phyloP scores from a whole-genome alignment of 1,139 yeast genomes.

The Suhomyces choctaworum region DNA sequence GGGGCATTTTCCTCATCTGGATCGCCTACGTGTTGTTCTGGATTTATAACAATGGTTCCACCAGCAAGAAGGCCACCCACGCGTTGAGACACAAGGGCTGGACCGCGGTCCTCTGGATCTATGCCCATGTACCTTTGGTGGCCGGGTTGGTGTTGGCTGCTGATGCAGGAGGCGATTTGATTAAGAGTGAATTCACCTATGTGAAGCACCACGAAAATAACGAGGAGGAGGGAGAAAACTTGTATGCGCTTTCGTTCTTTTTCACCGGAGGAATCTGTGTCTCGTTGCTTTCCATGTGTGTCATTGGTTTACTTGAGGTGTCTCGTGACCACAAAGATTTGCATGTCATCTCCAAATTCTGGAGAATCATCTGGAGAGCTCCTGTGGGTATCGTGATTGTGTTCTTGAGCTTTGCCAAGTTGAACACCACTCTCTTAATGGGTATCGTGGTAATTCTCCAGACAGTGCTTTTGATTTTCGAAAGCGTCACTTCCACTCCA shows the following conservation, averaged over 20 bases:
- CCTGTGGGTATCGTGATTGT: constrained; percentile 42
- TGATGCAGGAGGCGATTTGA: constrained; percentile 60
- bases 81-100: constrained; percentile 52
- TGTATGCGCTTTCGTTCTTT: constrained; percentile 45
- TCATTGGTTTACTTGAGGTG: constrained; percentile 41
- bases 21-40: constrained; percentile 55
- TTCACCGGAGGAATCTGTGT: constrained; percentile 53
- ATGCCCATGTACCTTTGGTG: constrained; percentile 53
- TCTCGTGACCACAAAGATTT: constrained; percentile 35
- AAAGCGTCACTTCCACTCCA: constrained; percentile 34
- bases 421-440: constrained; percentile 44
- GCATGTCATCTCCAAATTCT: constrained; percentile 34
- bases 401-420: constrained; percentile 47
- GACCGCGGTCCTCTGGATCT: constrained; percentile 51
- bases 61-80: constrained; percentile 50
- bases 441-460: constrained; percentile 43
- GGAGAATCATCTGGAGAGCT: constrained; percentile 42
- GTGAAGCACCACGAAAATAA: constrained; percentile 17
- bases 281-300: constrained; percentile 34
- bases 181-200: constrained; percentile 14
- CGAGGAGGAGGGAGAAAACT: constrained; percentile 26
- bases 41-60: constrained; percentile 58
- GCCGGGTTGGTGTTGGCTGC: constrained; percentile 57
- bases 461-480: constrained; percentile 35
- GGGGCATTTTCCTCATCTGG: constrained; percentile 52